Evolutionary conservation across 1,284 basidiomycete genomes (phyloP).

Genomic region (Ganoderma resinaceum): DNA sequence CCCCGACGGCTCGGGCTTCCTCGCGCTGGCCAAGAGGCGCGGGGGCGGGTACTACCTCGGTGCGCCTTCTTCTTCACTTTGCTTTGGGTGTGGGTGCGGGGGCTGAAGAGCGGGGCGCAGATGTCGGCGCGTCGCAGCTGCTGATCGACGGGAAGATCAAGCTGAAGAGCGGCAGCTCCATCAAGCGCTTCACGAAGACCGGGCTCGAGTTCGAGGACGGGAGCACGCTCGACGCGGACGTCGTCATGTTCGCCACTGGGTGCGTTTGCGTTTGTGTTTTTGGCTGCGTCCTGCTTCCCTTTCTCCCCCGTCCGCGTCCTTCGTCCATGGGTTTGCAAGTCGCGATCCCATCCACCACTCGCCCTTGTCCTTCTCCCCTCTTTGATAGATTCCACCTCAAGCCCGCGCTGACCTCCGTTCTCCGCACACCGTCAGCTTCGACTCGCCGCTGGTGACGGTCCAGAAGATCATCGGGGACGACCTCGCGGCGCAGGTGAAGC

Average conservation of each 20-base stretch:
- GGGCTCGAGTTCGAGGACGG: constrained; percentile 73
- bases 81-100: neutral
- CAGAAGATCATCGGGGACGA: constrained; percentile 55
- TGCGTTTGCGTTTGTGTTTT: too few relatives aligned
- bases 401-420: constrained; percentile 10
- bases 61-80: constrained; percentile 25
- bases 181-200: constrained; percentile 60
- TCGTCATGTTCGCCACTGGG: constrained; percentile 75
- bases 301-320: too few relatives aligned
- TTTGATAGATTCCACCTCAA: neutral
- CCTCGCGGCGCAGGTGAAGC: constrained; percentile 51
- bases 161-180: constrained; percentile 68
- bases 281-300: too few relatives aligned
- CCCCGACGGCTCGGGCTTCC: constrained; percentile 59
- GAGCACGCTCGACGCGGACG: constrained; percentile 67
- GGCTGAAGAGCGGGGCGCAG: constrained; percentile 36
- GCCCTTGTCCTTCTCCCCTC: neutral
- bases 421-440: constrained; percentile 43
- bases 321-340: constrained; percentile 2
- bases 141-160: constrained; percentile 74
- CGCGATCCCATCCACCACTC: neutral
- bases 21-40: constrained; percentile 47
- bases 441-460: constrained; percentile 48
- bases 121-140: constrained; percentile 54
- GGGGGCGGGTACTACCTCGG: constrained; percentile 55